Evolutionary conservation across 2,329 filamentous ascomycete species (phyloP).

Genomic region (Penicillium sclerotiorum): DNA sequence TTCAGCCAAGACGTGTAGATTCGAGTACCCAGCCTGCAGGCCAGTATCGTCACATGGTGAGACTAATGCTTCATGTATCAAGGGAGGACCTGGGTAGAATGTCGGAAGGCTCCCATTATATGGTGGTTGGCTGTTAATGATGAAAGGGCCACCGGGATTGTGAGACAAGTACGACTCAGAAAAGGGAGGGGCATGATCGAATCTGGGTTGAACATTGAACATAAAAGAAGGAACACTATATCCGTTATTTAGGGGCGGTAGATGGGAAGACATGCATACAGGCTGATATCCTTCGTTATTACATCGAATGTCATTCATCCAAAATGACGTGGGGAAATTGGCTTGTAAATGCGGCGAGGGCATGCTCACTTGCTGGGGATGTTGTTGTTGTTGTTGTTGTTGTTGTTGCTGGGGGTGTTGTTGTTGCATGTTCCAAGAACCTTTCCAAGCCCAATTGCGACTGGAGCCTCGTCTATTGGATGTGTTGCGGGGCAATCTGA

Average conservation of each 20-base stretch:
- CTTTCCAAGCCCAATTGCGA: background rate
- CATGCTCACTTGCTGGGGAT: background rate
- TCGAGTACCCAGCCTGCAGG: background rate
- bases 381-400: background rate
- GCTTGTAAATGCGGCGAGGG: background rate
- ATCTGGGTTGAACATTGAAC: background rate
- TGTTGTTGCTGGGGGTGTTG: background rate
- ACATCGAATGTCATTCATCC: background rate
- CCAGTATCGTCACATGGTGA: background rate
- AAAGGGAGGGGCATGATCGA: background rate
- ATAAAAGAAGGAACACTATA: background rate
- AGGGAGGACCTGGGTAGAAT: background rate
- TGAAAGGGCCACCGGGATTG: background rate
- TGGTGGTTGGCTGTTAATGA: conserved; percentile 1
- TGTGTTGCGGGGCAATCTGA: background rate
- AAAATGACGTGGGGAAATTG: background rate
- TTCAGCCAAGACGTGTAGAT: background rate
- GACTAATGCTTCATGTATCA: no score
- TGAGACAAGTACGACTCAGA: background rate
- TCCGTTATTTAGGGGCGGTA: background rate
- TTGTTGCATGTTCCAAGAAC: background rate
- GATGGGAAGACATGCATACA: background rate
- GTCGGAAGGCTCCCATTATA: background rate
- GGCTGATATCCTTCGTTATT: background rate
- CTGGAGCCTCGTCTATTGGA: background rate